phyloP scores from a whole-genome alignment of 2,329 filamentous ascomycete species.

The Aureobasidium musti region DNA sequence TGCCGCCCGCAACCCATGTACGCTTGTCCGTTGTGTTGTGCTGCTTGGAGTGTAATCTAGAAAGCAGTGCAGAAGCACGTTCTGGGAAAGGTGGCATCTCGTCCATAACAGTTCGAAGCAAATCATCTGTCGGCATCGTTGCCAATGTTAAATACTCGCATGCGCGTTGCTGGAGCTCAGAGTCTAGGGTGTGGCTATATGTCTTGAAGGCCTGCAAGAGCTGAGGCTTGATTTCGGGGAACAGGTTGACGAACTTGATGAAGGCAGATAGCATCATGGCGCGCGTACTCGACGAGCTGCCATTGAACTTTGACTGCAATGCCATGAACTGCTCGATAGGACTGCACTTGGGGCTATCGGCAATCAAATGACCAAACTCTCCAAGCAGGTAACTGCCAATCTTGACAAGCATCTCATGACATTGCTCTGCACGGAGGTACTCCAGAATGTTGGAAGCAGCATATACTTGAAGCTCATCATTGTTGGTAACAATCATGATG shows the following conservation, averaged over 20 bases:
- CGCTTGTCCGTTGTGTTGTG: slow-evolving; percentile 84
- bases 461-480: slow-evolving; percentile 96
- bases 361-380: slow-evolving; percentile 95
- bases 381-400: slow-evolving; percentile 95
- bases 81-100: slow-evolving; percentile 99
- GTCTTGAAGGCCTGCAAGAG: slow-evolving; percentile 85
- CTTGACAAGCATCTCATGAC: slow-evolving; percentile 96
- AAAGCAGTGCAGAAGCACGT: slow-evolving; percentile 85
- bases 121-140: slow-evolving; percentile 82
- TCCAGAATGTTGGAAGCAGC: slow-evolving; percentile 90
- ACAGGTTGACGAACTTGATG: slow-evolving; percentile 96
- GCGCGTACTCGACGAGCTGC: slow-evolving; percentile 83
- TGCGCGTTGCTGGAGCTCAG: slow-evolving; percentile 92
- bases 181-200: slow-evolving; percentile 92
- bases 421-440: slow-evolving; percentile 89
- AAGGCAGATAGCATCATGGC: slow-evolving; percentile 95
- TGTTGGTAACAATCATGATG: slow-evolving; percentile 98
- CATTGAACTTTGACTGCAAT: slow-evolving; percentile 83
- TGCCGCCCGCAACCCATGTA: slow-evolving; percentile 97
- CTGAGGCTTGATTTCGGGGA: slow-evolving; percentile 97
- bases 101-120: slow-evolving; percentile 90
- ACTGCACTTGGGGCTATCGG: slow-evolving; percentile 86
- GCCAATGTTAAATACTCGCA: slow-evolving; percentile 92
- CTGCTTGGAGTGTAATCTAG: slow-evolving; percentile 91
- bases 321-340: slow-evolving; percentile 97